A percentile compares a stretch with the other conserved stretches of the same genome.
phyloP scores from a whole-genome alignment of 1,284 basidiomycete genomes.

The Ceratobasidium sp. region DNA sequence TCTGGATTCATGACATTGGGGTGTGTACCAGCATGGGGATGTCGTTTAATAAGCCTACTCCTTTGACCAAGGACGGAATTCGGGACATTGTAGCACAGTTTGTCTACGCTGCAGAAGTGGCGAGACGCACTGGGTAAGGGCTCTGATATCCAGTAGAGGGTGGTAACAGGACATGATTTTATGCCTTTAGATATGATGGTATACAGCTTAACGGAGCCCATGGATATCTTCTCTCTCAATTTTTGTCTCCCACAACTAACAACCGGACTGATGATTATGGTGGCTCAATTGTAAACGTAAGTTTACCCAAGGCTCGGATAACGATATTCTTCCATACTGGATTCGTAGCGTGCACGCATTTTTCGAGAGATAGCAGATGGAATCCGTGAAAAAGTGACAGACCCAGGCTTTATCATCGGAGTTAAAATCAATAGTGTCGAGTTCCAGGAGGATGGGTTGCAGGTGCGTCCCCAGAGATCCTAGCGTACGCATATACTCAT shows the following conservation, averaged over 20 bases:
- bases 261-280: conserved; percentile 53
- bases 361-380: conserved; percentile 50
- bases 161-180: background rate
- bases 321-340: conserved; percentile 40
- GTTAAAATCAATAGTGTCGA: no score
- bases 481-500: no score
- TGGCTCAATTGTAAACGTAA: conserved; percentile 43
- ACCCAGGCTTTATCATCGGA: conserved; percentile 54
- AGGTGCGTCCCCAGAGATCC: no score
- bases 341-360: conserved; percentile 52
- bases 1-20: background rate
- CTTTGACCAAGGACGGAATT: conserved; percentile 48
- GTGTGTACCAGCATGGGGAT: conserved; percentile 42
- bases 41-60: conserved; percentile 49
- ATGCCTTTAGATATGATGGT: conserved; percentile 45
- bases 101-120: conserved; percentile 50
- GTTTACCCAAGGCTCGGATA: background rate
- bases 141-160: background rate
- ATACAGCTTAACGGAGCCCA: conserved; percentile 50
- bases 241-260: conserved; percentile 50
- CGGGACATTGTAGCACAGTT: conserved; percentile 51
- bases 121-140: conserved; percentile 48
- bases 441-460: no score
- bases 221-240: conserved; percentile 48
- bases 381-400: conserved; percentile 50